Base-by-base conservation (phyloP, 164 flowering plant species). In the Chimonanthus salicifolius region DNA sequence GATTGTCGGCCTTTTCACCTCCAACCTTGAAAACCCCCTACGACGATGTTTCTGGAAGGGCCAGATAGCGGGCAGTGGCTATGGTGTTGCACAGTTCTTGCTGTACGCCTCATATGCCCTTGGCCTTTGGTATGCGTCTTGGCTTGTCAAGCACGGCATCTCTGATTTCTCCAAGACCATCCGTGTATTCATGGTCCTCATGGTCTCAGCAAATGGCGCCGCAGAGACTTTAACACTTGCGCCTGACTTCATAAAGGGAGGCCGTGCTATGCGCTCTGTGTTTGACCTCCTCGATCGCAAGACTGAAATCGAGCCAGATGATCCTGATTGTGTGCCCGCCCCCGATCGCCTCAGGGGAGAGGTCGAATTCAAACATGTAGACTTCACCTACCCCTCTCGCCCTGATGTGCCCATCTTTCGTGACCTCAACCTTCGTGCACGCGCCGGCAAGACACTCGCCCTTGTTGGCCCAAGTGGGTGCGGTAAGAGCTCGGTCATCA, bases 161-260 rank as follows among this genome's bases (percentile, higher is more conserved):
- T 95, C 99, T 2, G 98, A 93, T 77, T 95, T 95, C 87, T 93
- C 99, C 2, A 92, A 92, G 73, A 89, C 98, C 33, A 95, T 95
- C 77, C 76, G 98, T 11, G 99, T 95, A 64, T 95, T 95, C 85
- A 90, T 95, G 97, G 98, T 95, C 73, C 98, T 95, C 69, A 93
- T 95, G 99, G 97, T 95, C 73, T 93, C 99, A 6, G 99, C 99
- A 71, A 95, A 95, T 75, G 98, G 98, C 62, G 99, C 98, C n/a
- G 99, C 99, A 1, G 99, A 95, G 77, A 93, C 99, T 9, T 84
- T 95, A 1, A 92, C 98, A 45, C 86, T 95, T 20, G 99, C 99
- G 49, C 99, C 99, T 0, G 99, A 93, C 78, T 93, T 95, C 85
- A 89, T 95, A 76, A 92, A 90, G 80, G 98, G 98, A 64, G 99